phyloP scores from a whole-genome alignment of 768 basidiomycete species.

The Dictyophora rubrovolvata region DNA sequence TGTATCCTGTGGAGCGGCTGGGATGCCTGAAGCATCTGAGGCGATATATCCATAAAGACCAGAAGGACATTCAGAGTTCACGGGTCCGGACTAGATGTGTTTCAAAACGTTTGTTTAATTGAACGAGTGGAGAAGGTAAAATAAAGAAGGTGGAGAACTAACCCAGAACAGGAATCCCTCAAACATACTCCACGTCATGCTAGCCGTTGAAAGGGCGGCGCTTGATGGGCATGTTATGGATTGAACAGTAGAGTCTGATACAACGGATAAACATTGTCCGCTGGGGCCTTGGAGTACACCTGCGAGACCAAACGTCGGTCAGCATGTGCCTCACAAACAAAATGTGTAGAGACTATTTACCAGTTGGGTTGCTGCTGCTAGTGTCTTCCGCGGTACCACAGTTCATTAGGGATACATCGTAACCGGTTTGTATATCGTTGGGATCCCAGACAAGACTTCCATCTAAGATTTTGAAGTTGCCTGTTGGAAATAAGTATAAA shows the following conservation, averaged over 20 bases:
- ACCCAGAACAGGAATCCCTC: slow-evolving; percentile 2
- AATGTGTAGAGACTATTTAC: not conserved
- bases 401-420: not conserved
- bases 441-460: not conserved
- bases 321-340: no score
- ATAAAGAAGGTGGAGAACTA: not conserved
- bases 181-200: not conserved
- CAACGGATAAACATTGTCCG: slow-evolving; percentile 2
- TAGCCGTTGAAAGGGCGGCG: not conserved
- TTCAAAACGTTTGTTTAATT: no score
- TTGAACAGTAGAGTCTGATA: not conserved
- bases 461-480: slow-evolving; percentile 1
- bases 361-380: not conserved
- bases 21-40: not conserved
- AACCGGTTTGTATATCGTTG: not conserved
- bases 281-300: not conserved
- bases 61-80: not conserved
- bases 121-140: no score
- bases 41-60: slow-evolving; percentile 6
- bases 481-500: not conserved
- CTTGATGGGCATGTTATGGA: not conserved
- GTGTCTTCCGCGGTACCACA: not conserved
- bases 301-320: not conserved
- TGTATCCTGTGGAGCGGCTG: slow-evolving; percentile 1
- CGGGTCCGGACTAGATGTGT: not conserved